Conservation (phyloP, 2,329 filamentous ascomycete species). For the Pseudonectria buxi region DNA sequence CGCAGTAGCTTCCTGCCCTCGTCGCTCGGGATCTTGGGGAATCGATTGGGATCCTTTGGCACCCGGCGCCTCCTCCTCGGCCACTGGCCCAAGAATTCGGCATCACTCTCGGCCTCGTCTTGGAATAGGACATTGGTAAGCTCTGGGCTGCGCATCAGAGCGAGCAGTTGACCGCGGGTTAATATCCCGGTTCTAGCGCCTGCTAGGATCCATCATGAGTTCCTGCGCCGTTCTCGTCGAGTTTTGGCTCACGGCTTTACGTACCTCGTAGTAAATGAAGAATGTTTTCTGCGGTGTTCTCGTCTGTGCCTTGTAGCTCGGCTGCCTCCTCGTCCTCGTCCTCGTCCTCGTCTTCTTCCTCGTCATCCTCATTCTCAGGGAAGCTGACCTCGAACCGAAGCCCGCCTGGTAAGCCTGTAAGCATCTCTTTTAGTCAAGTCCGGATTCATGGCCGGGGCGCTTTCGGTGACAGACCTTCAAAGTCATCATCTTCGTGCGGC, state of each 20-base stretch:
- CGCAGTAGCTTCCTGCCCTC: slow-evolving; percentile 73
- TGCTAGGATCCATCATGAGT: slow-evolving; percentile 8
- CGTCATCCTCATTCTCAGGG: slow-evolving; percentile 11
- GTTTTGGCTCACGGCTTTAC: not conserved
- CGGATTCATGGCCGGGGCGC: not conserved
- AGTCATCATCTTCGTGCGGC: slow-evolving; percentile 14
- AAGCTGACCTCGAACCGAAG: slow-evolving; percentile 16
- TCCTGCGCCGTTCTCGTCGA: not conserved
- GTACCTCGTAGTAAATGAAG: slow-evolving; percentile 26
- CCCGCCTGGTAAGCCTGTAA: slow-evolving; percentile 6
- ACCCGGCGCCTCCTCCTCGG: slow-evolving; percentile 36
- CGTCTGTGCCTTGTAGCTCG: slow-evolving; percentile 15
- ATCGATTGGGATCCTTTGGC: slow-evolving; percentile 49
- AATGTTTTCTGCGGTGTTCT: slow-evolving; percentile 24
- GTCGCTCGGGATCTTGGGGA: slow-evolving; percentile 79
- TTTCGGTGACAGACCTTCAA: slow-evolving; percentile 11
- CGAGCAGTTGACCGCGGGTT: slow-evolving; percentile 32
- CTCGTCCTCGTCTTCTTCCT: slow-evolving; percentile 18
- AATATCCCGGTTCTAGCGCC: slow-evolving; percentile 24
- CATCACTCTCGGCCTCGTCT: slow-evolving; percentile 32
- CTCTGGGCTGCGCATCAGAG: slow-evolving; percentile 33
- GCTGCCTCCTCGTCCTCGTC: slow-evolving; percentile 18
- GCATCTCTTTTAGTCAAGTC: slow-evolving; percentile 5
- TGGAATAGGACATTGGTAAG: slow-evolving; percentile 30
- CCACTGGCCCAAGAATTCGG: slow-evolving; percentile 31